Evolutionary conservation across 1,284 basidiomycete genomes (phyloP).

Genomic region (Marasmius sp.): DNA sequence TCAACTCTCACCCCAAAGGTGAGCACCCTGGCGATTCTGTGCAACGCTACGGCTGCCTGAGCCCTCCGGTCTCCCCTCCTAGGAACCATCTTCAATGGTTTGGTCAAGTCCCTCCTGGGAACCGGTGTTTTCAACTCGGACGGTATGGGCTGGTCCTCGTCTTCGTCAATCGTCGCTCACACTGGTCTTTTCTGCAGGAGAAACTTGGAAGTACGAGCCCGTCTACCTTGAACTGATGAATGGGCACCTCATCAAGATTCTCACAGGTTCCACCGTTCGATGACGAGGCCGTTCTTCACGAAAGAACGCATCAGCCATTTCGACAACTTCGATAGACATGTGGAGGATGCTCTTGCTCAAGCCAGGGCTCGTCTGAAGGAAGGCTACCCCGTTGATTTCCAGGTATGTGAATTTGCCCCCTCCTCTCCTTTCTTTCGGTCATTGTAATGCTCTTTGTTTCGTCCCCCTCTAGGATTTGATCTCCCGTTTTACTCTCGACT

Average conservation of each 20-base stretch:
- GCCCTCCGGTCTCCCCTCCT: neutral
- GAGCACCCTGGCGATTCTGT: neutral
- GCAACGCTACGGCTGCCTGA: neutral
- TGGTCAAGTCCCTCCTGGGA: neutral
- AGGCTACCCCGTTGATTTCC: conserved; percentile 13
- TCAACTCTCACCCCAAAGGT: neutral
- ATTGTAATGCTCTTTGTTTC: neutral
- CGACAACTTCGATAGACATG: conserved; percentile 30
- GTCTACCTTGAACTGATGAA: conserved; percentile 19
- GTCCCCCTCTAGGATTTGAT: conserved; percentile 31
- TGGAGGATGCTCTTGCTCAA: conserved; percentile 12
- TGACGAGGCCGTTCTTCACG: conserved; percentile 40
- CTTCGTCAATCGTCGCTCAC: neutral
- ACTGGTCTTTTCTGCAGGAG: neutral
- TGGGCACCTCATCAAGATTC: neutral
- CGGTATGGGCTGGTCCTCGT: neutral
- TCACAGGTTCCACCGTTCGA: conserved; percentile 34
- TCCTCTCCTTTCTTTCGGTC: neutral
- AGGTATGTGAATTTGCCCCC: conserved; percentile 3
- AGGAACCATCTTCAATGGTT: neutral
- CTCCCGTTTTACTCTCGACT: conserved; percentile 44
- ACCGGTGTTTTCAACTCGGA: neutral
- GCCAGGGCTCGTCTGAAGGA: conserved; percentile 5
- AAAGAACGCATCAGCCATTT: conserved; percentile 36
- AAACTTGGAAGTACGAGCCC: conserved; percentile 69